Evolutionary conservation across 129 eudicot genomes (phyloP), one percentile per base, ranked within the genome.

Genomic region (Kitagawia praeruptora): DNA sequence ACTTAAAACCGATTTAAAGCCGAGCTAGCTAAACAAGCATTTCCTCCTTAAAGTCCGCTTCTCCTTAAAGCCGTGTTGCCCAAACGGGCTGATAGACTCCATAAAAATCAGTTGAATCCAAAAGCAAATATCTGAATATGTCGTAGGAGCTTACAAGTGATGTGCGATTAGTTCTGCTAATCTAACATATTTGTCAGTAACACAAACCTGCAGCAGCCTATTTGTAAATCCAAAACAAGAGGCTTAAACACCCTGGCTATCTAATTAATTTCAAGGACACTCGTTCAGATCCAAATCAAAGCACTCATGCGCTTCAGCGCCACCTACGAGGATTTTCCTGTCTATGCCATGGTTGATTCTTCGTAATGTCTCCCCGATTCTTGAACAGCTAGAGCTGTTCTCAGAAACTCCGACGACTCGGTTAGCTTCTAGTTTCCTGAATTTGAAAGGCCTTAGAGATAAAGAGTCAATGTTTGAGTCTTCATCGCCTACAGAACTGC

Each of bases 381-480:
- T 84, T 7, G 78, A 76, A 58, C 31, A 5, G 0, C 27, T 58
- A 3, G 58, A 23, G 31, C 10, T n/a, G 40, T 70, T 70, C 46
- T 9, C 38, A 53, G 66, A 2, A 25, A 51, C 13, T 19, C 11
- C 23, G 31, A 28, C 23, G 31, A 28, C 25, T 70, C 28, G 74
- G 45, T 10, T 74, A 9, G 76, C 21, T 46, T 81, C 79, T 13
- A 37, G 23, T 45, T 42, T 81, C 27, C 74, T 78, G 45, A 56
- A 42, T 63, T 81, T 81, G 7, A 63, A 64, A 75, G 83, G 83
- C 61, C 83, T 80, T 25, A 19, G 23, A 25, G 81, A 84, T 7
- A 58, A 39, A 10, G 84, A 77, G 54, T 80, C 77, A 46, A 84
- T 69, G 41, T 80, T 77, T 8, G 56, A 53, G 34, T 47, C 42